Conservation (phyloP, 2,329 filamentous ascomycete species). For the Pseudogymnoascus sp. region DNA sequence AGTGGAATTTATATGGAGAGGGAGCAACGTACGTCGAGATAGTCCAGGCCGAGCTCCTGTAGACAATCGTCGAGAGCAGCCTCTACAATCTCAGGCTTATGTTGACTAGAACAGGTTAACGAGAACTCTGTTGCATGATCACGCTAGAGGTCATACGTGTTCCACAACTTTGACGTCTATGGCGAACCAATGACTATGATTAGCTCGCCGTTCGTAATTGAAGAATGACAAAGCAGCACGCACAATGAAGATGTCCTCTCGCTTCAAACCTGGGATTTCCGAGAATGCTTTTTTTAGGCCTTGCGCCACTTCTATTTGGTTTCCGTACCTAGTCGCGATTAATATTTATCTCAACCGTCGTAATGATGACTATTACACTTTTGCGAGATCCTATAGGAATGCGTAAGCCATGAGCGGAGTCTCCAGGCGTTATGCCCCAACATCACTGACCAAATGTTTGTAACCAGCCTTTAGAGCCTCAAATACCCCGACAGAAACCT, state of each 20-base stretch:
- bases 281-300: slow-evolving; percentile 42
- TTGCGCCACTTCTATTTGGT: slow-evolving; percentile 51
- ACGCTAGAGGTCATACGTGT: slow-evolving; percentile 32
- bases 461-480: slow-evolving; percentile 55
- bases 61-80: slow-evolving; percentile 48
- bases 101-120: slow-evolving; percentile 33
- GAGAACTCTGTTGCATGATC: neutral
- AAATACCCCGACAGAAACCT: slow-evolving; percentile 57
- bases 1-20: neutral
- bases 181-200: neutral
- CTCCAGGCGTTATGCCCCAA: neutral
- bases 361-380: slow-evolving; percentile 1
- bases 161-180: slow-evolving; percentile 57
- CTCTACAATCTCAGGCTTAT: slow-evolving; percentile 51
- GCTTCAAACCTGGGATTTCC: slow-evolving; percentile 41
- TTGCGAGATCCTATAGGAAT: slow-evolving; percentile 12
- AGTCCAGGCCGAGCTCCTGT: slow-evolving; percentile 46
- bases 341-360: slow-evolving; percentile 35
- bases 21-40: slow-evolving; percentile 40
- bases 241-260: slow-evolving; percentile 46
- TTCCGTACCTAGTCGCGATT: slow-evolving; percentile 38
- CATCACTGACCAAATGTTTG: slow-evolving; percentile 42
- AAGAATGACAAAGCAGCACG: neutral
- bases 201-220: neutral
- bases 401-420: neutral